These are phyloP conservation scores for Phycomyces blakesleeanus DNA, from an alignment of 192 early-diverging fungal genomes.

Conservation along the genomic window DNA sequence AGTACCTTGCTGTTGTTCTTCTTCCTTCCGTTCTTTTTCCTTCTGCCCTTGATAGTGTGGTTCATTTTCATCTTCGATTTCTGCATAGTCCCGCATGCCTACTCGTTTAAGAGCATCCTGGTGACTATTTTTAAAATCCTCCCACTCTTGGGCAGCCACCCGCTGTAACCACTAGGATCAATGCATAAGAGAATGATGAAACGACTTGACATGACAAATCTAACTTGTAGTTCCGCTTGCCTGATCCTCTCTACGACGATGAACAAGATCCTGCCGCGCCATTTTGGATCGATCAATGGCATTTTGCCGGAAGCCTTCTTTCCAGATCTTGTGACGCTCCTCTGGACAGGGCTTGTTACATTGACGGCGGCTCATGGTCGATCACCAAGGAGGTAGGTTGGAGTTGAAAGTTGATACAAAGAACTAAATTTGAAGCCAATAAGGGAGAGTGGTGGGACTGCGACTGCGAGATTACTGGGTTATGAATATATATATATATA, in stretches of 20 bases:
- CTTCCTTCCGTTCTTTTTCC: neutral
- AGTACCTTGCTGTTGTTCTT: neutral
- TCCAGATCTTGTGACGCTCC: neutral
- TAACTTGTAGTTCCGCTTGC: neutral
- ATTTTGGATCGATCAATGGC: neutral
- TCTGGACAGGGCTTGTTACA: neutral
- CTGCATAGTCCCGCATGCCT: neutral
- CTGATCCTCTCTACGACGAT: slow-evolving; percentile 1
- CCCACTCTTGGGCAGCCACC: neutral
- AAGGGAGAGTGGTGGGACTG: neutral
- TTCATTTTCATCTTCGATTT: neutral
- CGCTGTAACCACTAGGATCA: slow-evolving; percentile 1
- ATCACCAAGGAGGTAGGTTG: neutral
- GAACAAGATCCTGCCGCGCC: neutral
- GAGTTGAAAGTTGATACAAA: neutral
- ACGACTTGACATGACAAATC: neutral
- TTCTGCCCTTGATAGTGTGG: neutral
- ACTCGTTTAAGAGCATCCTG: neutral
- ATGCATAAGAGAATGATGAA: neutral
- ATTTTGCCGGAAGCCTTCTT: neutral
- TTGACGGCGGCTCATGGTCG: neutral
- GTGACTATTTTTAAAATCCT: neutral
- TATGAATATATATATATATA: no score
- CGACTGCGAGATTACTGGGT: neutral
- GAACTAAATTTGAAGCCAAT: neutral